Evolutionary conservation across 345 rosid genomes (phyloP).

Genomic region (Eucalyptus camaldulensis): DNA sequence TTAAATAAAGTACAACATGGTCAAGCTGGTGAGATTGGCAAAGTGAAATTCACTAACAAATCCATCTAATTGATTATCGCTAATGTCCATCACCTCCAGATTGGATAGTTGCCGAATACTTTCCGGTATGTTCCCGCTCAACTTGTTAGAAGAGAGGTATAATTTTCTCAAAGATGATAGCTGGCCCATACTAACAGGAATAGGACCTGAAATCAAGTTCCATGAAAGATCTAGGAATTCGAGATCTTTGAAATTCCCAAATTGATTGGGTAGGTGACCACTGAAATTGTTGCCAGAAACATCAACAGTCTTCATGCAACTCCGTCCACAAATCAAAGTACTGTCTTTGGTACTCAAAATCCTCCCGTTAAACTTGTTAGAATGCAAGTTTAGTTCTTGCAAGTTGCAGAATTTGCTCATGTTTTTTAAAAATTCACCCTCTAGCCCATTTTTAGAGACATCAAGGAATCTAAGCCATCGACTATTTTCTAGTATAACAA

Average conservation of each 20-base stretch:
- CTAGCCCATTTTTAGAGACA: rapidly evolving
- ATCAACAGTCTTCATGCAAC: background rate
- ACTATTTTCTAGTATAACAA: background rate
- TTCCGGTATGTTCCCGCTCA: background rate
- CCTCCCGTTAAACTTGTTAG: background rate
- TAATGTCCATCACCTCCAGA: background rate
- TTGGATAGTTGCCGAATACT: background rate
- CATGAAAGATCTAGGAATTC: background rate
- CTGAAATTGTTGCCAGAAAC: background rate
- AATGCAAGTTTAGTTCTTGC: background rate
- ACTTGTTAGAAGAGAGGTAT: background rate
- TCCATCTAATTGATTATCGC: background rate
- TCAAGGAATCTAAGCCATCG: background rate
- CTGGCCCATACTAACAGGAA: background rate
- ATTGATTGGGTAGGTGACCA: background rate
- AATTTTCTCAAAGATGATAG: background rate
- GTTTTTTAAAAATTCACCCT: background rate
- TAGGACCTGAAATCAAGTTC: background rate
- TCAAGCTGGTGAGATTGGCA: background rate
- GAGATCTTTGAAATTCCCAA: background rate
- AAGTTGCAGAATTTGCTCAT: background rate
- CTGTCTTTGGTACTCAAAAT: background rate
- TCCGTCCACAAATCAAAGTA: background rate
- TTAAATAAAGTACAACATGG: background rate
- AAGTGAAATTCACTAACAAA: background rate